These are phyloP conservation scores for Fraxinus albicans DNA, from an alignment of 305 asterid genomes.

Conservation along the genomic window DNA sequence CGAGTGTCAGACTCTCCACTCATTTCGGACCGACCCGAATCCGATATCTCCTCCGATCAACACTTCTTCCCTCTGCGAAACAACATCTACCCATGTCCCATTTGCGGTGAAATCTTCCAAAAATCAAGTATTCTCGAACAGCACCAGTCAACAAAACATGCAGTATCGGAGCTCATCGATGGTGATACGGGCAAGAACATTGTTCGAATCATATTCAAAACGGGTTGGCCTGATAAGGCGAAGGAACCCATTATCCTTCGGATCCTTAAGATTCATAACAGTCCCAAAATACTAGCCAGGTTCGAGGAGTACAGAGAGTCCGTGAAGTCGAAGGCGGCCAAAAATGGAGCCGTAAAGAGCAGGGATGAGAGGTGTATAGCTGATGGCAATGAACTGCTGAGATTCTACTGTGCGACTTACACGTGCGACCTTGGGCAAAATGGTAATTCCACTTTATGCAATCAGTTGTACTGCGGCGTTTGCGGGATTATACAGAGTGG, in stretches of 20 bases:
- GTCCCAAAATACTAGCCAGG: slow-evolving; percentile 43
- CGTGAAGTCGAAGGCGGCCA: slow-evolving; percentile 53
- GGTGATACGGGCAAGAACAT: slow-evolving; percentile 66
- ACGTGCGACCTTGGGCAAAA: slow-evolving; percentile 52
- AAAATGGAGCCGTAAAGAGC: slow-evolving; percentile 20
- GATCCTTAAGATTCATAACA: slow-evolving; percentile 73
- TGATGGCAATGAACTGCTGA: slow-evolving; percentile 78
- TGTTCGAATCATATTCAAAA: slow-evolving; percentile 66
- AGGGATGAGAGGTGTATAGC: slow-evolving; percentile 66
- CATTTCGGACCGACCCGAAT: slow-evolving; percentile 13
- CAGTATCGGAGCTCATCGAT: slow-evolving; percentile 61
- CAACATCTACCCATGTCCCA: slow-evolving; percentile 59
- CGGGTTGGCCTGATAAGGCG: slow-evolving; percentile 60
- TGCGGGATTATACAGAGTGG: slow-evolving; percentile 71
- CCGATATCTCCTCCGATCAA: slow-evolving; percentile 34
- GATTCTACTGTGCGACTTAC: slow-evolving; percentile 73
- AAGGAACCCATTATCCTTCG: slow-evolving; percentile 50
- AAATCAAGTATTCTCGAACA: slow-evolving; percentile 46
- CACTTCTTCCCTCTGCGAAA: slow-evolving; percentile 35
- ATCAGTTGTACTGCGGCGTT: slow-evolving; percentile 58
- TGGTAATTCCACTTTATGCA: slow-evolving; percentile 44
- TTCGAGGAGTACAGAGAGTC: slow-evolving; percentile 71
- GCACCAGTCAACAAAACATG: slow-evolving; percentile 65
- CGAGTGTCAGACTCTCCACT: background rate
- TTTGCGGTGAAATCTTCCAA: slow-evolving; percentile 75